These are phyloP conservation scores for Pseudopyricularia javanii DNA, from an alignment of 2,329 filamentous ascomycete genomes.

Conservation along the genomic window DNA sequence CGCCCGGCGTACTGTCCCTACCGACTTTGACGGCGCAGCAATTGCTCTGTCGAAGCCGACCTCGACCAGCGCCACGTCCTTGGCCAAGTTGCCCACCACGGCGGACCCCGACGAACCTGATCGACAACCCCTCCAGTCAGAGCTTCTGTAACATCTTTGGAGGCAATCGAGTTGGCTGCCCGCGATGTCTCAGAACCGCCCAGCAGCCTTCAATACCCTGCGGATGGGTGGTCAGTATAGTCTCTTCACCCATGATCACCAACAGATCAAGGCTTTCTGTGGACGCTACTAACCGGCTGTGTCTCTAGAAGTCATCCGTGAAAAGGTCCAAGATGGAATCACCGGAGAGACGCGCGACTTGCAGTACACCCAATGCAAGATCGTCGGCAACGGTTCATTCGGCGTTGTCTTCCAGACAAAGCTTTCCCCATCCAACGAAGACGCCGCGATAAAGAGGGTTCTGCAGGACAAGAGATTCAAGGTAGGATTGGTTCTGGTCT, in stretches of 20 bases:
- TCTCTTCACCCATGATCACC: background rate
- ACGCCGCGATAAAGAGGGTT: conserved; percentile 97
- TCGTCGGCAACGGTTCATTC: conserved; percentile 97
- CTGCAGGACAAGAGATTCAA: conserved; percentile 99
- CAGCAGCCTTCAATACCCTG: conserved; percentile 74
- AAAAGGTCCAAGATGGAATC: conserved; percentile 96
- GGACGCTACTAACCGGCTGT: conserved; percentile 6
- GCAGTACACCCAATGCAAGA: conserved; percentile 98
- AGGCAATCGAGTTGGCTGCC: background rate
- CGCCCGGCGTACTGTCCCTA: background rate
- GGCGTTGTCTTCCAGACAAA: conserved; percentile 99
- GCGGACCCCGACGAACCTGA: background rate
- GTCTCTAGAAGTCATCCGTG: conserved; percentile 77
- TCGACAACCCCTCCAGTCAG: background rate
- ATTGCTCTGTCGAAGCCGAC: background rate
- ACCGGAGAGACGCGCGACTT: conserved; percentile 95
- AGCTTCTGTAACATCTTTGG: background rate
- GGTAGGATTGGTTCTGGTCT: conserved; percentile 37
- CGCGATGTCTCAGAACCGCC: conserved; percentile 78
- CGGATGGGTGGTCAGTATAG: conserved; percentile 86
- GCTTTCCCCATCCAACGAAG: conserved; percentile 91
- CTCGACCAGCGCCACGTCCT: background rate
- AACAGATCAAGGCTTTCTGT: background rate
- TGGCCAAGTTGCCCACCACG: conserved; percentile 3
- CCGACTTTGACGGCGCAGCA: background rate